Evolutionary conservation across 129 eudicot species (phyloP).

Genomic region (Helianthus tuberosus): DNA sequence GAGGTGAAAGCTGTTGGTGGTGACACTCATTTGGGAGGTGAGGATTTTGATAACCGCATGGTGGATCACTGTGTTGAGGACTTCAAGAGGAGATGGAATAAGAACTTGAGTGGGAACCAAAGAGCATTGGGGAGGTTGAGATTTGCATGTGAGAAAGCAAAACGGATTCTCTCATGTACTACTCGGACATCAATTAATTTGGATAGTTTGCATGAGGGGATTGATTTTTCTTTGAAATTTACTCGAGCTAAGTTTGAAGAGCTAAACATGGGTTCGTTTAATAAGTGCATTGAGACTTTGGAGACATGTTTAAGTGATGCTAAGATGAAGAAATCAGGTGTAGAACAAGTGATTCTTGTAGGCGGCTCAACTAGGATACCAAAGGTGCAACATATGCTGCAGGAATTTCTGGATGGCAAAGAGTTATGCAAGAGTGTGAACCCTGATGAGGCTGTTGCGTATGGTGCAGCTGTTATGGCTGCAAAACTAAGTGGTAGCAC

Average conservation of each 20-base stretch:
- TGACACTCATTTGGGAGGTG: conserved; percentile 25
- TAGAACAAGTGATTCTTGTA: conserved; percentile 9
- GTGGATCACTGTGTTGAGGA: conserved; percentile 16
- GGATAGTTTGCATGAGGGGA: conserved; percentile 15
- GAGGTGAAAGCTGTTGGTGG: conserved; percentile 19
- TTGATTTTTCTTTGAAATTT: conserved; percentile 17
- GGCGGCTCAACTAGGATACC: conserved; percentile 25
- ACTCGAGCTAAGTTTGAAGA: conserved; percentile 26
- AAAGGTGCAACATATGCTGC: conserved; percentile 16
- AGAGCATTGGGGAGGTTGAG: conserved; percentile 17
- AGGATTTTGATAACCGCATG: conserved; percentile 19
- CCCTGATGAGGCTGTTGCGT: conserved; percentile 25
- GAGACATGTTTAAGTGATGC: conserved; percentile 12
- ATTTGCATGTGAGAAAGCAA: conserved; percentile 21
- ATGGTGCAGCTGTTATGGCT: conserved; percentile 23
- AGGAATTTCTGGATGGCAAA: neutral
- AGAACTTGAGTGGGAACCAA: neutral
- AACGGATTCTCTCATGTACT: conserved; percentile 11
- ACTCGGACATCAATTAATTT: conserved; percentile 15
- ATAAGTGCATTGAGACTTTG: conserved; percentile 1
- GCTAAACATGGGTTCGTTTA: conserved; percentile 1
- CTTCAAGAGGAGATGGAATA: conserved; percentile 11
- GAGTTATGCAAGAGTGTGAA: conserved; percentile 18
- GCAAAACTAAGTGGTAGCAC: neutral
- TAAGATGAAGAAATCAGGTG: conserved; percentile 3